Base-by-base conservation (phyloP, 106 monocot species). In the Cymbidium sinense region DNA sequence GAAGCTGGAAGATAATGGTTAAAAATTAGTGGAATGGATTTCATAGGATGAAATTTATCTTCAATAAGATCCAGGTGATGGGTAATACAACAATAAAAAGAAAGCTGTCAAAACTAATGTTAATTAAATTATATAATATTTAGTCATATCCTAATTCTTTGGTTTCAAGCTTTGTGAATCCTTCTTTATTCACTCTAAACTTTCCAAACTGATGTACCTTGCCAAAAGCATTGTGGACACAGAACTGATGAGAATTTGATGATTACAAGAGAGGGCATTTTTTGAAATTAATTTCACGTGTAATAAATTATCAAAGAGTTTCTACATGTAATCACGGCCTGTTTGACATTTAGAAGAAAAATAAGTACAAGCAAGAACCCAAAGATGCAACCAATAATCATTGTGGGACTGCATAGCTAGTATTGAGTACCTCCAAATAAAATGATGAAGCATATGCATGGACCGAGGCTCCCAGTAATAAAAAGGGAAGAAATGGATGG, bases 1-100 rank as follows among this genome's bases (percentile, higher is more conserved):
- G 43, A 58, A 88, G 85, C 88, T 88, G 85, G 44, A 77, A 64
- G 37, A 72, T 35, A 72, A 72, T 2, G 71, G 21, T 72, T 0
- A 12, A 28, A 8, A 11, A 17, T 69, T 13, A 69, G 29, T 17
- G 15, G 1, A 47, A 2, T 47, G 47, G 34, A 18, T 33, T 31
- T 31, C 69, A 29, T 31, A 29, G 34, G 71, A 71, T 71, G 39
- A 71, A 21, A 71, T 71, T 67, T 33, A 15, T 47, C 47, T 47
- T 47, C 37, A 47, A 17, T 47, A 47, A 47, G 9, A 41, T 7
- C 41, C 41, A 41, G 8, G 41, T 41, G 41, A 9, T 41, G 9
- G 41, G 41, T 9, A 41, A 41, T 41, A 41, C 41, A 41, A 9
- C 41, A n/a, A n/a, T n/a, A n/a, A n/a, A n/a, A n/a, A n/a, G n/a